phyloP scores from a whole-genome alignment of 306 rosid genomes.

The Quercus cerris region DNA sequence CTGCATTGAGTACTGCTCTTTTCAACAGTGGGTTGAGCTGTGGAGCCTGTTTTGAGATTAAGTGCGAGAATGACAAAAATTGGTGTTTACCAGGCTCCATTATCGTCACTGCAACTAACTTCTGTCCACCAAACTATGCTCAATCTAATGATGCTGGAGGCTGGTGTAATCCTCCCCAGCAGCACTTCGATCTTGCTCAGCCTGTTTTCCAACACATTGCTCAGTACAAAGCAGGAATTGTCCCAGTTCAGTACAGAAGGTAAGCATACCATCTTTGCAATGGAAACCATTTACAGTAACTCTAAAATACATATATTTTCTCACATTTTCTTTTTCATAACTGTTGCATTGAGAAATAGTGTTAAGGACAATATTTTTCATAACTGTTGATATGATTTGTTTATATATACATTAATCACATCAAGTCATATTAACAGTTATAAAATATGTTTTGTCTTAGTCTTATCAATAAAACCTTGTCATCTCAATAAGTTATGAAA shows the following conservation, averaged over 20 bases:
- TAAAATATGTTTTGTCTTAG: too few species aligned
- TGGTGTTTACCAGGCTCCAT: constrained; percentile 28
- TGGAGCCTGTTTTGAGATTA: constrained; percentile 27
- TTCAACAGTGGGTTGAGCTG: constrained; percentile 17
- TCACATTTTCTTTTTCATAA: too few species aligned
- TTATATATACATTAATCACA: too few species aligned
- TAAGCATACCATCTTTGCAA: not conserved
- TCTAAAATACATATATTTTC: too few species aligned
- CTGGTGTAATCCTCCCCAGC: constrained; percentile 7
- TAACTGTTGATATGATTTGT: too few species aligned
- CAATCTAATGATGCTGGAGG: not conserved
- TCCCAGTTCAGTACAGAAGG: not conserved
- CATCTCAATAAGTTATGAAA: too few species aligned
- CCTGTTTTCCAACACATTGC: not conserved
- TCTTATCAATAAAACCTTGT: too few species aligned
- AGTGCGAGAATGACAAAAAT: constrained; percentile 9
- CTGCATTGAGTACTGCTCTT: constrained; percentile 29
- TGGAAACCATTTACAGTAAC: not conserved
- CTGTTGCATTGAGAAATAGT: too few species aligned
- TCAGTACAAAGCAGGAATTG: not conserved
- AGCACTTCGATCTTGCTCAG: constrained; percentile 1
- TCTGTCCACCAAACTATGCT: not conserved
- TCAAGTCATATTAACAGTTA: too few species aligned
- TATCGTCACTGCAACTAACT: constrained; percentile 13
- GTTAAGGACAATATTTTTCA: too few species aligned